Base-by-base conservation (phyloP, 106 monocot species). In the Dactylorhiza incarnata region DNA sequence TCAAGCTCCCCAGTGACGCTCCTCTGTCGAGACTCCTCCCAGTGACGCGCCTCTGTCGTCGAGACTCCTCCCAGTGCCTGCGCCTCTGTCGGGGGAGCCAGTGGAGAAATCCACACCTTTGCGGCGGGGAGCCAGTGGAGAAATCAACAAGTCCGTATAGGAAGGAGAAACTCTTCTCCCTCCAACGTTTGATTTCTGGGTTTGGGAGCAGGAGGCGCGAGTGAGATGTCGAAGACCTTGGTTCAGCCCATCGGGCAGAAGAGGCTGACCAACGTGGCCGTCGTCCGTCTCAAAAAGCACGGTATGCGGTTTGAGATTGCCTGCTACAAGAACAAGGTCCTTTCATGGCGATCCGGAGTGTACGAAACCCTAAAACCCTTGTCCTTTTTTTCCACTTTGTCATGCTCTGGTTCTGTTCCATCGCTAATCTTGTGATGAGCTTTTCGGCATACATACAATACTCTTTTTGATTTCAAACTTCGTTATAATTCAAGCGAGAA, bases 261-360 rank as follows among this genome's bases (percentile, higher is more conserved):
- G 89, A 66, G 96, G 79, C 89, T 97, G 83, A 97, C 96, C 74
- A 93, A 97, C 91, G 91, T 99, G 29, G 97, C 97, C 49, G 82
- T 99, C 49, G 94, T 99, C 15, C 87, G 97, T 47, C 84, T 99
- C 68, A 91, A 89, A 86, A 99, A 99, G 91, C 79, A 74, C 77
- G 94, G 97, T 0, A 25, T 82, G 65, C 85, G 97, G 8, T 99
- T 97, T 82, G 96, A 97, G 89, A 91, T 97, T 71, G 96, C 96
- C n/a, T 97, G 96, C 86, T 97, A 93, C 84, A 93, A 93, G 87
- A 97, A 97, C 89, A 97, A 91, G 87, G 96, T 97, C 75, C 89
- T 97, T 16, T 97, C 96, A 2, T 97, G 96, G 96, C 91, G 97
- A 6, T 83, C 91, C 55, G 85, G 91, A 69, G 87, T 94, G 91